Evolutionary conservation across 2,329 filamentous ascomycete genomes (phyloP), one percentile per base, ranked within the genome.

Genomic region (Ophiocordyceps camponoti-saundersi): DNA sequence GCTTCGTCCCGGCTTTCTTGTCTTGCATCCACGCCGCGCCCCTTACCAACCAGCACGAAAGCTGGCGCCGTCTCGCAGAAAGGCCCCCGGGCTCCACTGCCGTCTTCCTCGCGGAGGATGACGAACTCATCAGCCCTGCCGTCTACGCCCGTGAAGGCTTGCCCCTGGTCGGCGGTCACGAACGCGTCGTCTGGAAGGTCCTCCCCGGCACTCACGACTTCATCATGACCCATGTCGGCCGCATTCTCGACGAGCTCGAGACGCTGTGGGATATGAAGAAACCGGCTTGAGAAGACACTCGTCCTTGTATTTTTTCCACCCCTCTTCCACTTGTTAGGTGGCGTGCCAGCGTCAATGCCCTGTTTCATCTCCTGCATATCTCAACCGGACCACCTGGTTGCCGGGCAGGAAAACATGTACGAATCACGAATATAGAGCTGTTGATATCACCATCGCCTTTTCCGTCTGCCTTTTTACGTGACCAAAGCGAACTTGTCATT

Each of bases 1-100:
- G 77, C 12, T 80, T 80, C 57, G 68, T 80, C 13, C 68, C 68
- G 8, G 69, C 75, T 10, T 80, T 80, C 57, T 73, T 78, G 65
- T 73, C 70, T 44, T 73, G 71, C 44, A 65, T 80, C 47, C 67
- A 69, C 42, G 61, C 71, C 52, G 72, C 70, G 12, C 75, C 75
- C 11, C 63, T 80, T 47, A 67, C 69, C 46, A 67, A 65, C 12
- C 72, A 77, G 60, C 64, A 73, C 18, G 65, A 65, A 20, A 65
- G 64, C 30, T 80, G 74, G 72, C 56, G 56, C 39, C 57, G 60
- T 48, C 60, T 81, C 7, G 65, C 67, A 1, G 52, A 53, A 46
- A 61, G 70, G 32, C 54, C 59, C 46, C 56, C 63, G 8, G 63
- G 67, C 2, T 70, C 68, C 21, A 72, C 69, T 6, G 69, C 69